These are phyloP conservation scores for Podospora comata DNA, from an alignment of 495 filamentous ascomycete genomes.

Conservation along the genomic window DNA sequence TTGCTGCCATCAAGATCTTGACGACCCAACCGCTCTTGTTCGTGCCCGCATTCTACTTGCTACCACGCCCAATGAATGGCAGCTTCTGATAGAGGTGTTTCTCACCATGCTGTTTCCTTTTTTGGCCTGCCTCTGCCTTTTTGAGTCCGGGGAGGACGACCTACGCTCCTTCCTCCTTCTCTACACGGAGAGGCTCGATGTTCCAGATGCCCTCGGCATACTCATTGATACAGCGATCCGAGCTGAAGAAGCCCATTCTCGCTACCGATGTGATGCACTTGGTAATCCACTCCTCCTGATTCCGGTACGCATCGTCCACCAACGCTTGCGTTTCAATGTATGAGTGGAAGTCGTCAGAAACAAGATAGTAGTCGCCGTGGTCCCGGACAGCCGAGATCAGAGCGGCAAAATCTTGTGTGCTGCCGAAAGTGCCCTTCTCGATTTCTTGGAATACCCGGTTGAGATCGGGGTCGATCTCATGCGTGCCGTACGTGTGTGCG, in stretches of 20 bases:
- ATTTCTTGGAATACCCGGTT: constrained; percentile 80
- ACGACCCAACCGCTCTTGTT: too few relatives aligned
- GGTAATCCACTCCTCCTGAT: constrained; percentile 86
- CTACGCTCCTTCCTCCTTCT: constrained; percentile 16
- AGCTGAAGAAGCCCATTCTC: constrained; percentile 95
- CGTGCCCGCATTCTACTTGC: background rate
- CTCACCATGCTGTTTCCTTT: background rate
- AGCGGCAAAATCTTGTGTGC: constrained; percentile 68
- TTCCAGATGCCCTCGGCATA: constrained; percentile 99
- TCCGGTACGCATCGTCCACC: constrained; percentile 84
- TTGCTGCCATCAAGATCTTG: background rate
- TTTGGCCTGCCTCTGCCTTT: background rate
- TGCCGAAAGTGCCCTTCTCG: constrained; percentile 71
- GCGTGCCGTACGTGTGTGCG: constrained; percentile 75
- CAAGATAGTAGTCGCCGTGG: constrained; percentile 95
- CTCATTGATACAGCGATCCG: constrained; percentile 95
- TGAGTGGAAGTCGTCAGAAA: constrained; percentile 92
- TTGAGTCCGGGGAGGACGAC: background rate
- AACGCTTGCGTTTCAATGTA: constrained; percentile 86
- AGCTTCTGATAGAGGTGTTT: constrained; percentile 1
- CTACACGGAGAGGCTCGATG: constrained; percentile 65
- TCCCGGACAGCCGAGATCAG: constrained; percentile 79
- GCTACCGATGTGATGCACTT: constrained; percentile 84
- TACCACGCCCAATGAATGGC: background rate
- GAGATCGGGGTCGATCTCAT: constrained; percentile 73